A percentile compares a stretch with the other conserved stretches of the same genome.
phyloP scores from a whole-genome alignment of 2,329 filamentous ascomycete species.

The Colletotrichum sojae region DNA sequence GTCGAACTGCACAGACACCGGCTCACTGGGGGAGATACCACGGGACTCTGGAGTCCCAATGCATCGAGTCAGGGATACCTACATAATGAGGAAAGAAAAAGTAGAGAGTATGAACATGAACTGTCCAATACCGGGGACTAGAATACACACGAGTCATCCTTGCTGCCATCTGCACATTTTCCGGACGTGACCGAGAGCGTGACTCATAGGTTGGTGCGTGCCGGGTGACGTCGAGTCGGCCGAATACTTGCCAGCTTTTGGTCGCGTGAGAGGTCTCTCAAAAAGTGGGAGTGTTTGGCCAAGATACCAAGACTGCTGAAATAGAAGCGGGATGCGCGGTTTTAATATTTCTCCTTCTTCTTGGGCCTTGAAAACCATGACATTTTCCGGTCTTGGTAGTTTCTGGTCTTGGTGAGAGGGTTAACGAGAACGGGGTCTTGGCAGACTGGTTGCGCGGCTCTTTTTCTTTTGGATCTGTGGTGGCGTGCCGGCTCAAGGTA shows the following conservation, averaged over 20 bases:
- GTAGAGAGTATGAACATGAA: background rate
- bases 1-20: no score
- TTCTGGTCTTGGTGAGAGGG: background rate
- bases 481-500: no score
- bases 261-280: background rate
- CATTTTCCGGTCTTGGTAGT: background rate
- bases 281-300: slow-evolving; percentile 10
- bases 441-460: slow-evolving; percentile 16
- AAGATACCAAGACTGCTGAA: slow-evolving; percentile 18
- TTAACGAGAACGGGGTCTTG: background rate
- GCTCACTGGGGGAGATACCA: slow-evolving; percentile 1
- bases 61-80: slow-evolving; percentile 26
- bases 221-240: background rate
- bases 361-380: background rate
- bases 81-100: slow-evolving; percentile 5
- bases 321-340: slow-evolving; percentile 19
- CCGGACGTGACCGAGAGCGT: background rate
- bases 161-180: background rate
- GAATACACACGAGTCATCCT: slow-evolving; percentile 1
- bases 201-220: background rate
- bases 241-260: background rate
- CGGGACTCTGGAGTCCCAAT: slow-evolving; percentile 4
- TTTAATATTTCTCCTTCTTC: no score
- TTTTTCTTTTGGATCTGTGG: background rate
- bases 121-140: background rate